Evolutionary conservation across 2,329 filamentous ascomycete genomes (phyloP), one percentile per base, ranked within the genome.

Genomic region (Microcyclosporella mali): DNA sequence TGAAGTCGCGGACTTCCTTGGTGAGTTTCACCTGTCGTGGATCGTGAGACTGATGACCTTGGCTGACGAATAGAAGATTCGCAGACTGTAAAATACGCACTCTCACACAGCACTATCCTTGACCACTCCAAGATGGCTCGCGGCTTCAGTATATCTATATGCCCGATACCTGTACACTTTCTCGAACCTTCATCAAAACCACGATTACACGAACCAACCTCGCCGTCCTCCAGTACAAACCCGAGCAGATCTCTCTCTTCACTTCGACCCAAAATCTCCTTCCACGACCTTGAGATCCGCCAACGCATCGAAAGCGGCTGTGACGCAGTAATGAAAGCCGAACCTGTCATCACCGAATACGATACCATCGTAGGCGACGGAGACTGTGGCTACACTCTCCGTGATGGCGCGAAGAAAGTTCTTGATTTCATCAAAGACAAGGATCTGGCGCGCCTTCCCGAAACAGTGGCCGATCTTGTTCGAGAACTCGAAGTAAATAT

Each of bases 301-400:
- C 30, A 32, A 7, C 51, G 54, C 9, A 61, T 64, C 33, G 38
- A 55, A 28, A 45, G 52, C 11, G 62, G 58, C 46, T 64, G 61
- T 47, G 46, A 58, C 25, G 60, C 60, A 7, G 50, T 64, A 19
- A 63, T 65, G 49, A 47, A 49, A 3, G 58, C 51, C 18, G 62
- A 65, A 38, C 56, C 60, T 8, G 61, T 51, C 14, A 65, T 65
- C 32, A 65, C 62, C 27, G 53, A 62, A 28, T 65, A 64, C 50
- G 62, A 65, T 51, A 59, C 58, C 2, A 63, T 63, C 35, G 62
- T 63, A 33, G 62, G 62, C 39, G 62, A 65, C 36, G 62, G 61
- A 27, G 62, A 65, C 36, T 65, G 62, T 41, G 62, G 62, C 37
- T 61, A 61, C 50, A 65, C 61, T 0, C 55, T 64, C 4, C 57